A percentile compares a stretch with the other conserved stretches of the same genome.
Evolutionary conservation across 2,329 filamentous ascomycete species (phyloP).

Genomic region (Penicillium sp.): DNA sequence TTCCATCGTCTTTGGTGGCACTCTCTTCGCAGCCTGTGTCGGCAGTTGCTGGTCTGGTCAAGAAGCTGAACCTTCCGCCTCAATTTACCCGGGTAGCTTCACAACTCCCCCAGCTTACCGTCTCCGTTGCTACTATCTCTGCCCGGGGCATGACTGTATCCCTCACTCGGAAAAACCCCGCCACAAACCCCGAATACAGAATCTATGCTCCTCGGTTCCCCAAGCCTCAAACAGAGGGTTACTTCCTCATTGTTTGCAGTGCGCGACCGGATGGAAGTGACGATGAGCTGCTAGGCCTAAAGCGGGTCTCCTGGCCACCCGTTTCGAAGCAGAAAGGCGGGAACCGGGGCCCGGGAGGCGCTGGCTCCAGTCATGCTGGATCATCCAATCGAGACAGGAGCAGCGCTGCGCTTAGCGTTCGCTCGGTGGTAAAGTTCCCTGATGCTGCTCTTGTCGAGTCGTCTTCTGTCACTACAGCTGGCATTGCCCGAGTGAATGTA

Average conservation of each 20-base stretch:
- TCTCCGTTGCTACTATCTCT: constrained; percentile 58
- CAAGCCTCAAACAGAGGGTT: constrained; percentile 90
- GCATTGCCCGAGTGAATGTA: constrained; percentile 55
- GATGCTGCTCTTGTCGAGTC: constrained; percentile 14
- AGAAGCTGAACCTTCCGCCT: constrained; percentile 27
- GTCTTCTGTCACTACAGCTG: constrained; percentile 8
- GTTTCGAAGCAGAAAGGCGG: constrained; percentile 22
- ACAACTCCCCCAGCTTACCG: constrained; percentile 62
- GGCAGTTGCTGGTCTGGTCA: constrained; percentile 25
- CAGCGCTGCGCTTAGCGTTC: constrained; percentile 19
- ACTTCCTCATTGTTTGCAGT: constrained; percentile 70
- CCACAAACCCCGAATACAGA: constrained; percentile 61
- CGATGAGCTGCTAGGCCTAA: constrained; percentile 79
- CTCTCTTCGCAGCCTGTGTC: constrained; percentile 28
- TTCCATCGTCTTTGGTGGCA: constrained; percentile 30
- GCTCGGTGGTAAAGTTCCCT: constrained; percentile 33
- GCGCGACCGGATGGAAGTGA: constrained; percentile 40
- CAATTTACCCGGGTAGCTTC: constrained; percentile 55
- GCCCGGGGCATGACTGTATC: constrained; percentile 54
- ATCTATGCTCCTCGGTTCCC: constrained; percentile 87
- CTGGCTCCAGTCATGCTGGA: constrained; percentile 13
- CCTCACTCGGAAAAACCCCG: constrained; percentile 62
- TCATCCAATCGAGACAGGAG: constrained; percentile 11
- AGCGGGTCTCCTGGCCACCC: constrained; percentile 70
- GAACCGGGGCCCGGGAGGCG: constrained; percentile 13